Percentiles rank a stretch among this genome's conserved stretches.
Evolutionary conservation across 768 basidiomycete species (phyloP).

Genomic region (Polyporus arcularius): DNA sequence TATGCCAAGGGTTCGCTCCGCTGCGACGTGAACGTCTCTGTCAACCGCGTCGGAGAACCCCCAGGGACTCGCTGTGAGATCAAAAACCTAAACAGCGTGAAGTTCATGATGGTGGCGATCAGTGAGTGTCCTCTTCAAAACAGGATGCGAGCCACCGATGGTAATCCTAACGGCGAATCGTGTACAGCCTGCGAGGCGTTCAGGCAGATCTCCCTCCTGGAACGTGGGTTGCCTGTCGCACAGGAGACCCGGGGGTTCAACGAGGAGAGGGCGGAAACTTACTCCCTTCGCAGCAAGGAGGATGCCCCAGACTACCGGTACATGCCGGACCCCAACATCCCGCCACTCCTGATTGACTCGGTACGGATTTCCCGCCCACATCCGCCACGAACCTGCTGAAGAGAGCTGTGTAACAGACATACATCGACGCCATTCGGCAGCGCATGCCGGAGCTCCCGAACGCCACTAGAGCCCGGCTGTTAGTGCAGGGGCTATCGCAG

Average conservation of each 20-base stretch:
- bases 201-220: conserved; percentile 69
- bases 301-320: conserved; percentile 95
- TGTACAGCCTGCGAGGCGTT: conserved; percentile 72
- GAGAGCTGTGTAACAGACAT: conserved; percentile 45
- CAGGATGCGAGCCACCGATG: background rate
- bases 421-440: conserved; percentile 52
- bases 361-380: conserved; percentile 7
- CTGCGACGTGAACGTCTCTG: conserved; percentile 94
- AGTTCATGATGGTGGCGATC: conserved; percentile 83
- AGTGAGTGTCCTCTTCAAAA: conserved; percentile 44
- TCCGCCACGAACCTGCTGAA: background rate
- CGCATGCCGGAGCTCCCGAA: conserved; percentile 79
- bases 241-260: conserved; percentile 95
- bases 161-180: background rate
- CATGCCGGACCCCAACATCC: conserved; percentile 96
- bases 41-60: conserved; percentile 63
- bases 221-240: conserved; percentile 43
- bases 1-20: conserved; percentile 79
- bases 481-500: conserved; percentile 52
- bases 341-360: conserved; percentile 61
- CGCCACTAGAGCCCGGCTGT: conserved; percentile 58
- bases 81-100: conserved; percentile 94
- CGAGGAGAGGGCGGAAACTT: conserved; percentile 79
- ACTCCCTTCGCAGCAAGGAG: conserved; percentile 83
- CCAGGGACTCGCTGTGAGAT: conserved; percentile 90